Evolutionary conservation across 202 grass and related monocot species (phyloP), one percentile per base, ranked within the genome.

Genomic region (Cymbopogon flexuosus): DNA sequence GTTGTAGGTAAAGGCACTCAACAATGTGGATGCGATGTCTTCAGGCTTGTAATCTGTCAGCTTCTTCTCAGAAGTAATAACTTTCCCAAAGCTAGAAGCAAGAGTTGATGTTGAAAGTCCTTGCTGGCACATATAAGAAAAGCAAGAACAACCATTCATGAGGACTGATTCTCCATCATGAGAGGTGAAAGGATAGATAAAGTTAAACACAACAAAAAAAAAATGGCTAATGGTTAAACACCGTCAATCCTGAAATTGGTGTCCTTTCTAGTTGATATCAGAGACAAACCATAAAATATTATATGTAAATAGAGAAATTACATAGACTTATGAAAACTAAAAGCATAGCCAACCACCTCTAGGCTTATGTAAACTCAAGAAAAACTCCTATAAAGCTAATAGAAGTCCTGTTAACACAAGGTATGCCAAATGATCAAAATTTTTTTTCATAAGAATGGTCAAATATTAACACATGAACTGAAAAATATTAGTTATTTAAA

Each of bases 21-120:
- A 88, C 71, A 98, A 88, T 79, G 95, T 88, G 41, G 95, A 76
- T 5, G 95, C 95, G 80, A 98, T 80, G 80, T 98, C 95, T 82
- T 98, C 95, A 75, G 81, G 62, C 51, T 73, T 93, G 79, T 94
- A 98, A 90, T 98, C 95, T 65, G 88, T 59, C 52, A 98, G 83
- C 5, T 77, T 88, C 72, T 88, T 93, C 80, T 89, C 88, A 52
- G 95, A 98, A 76, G 88, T 89, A 66, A 94, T 98, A 84, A 94
- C 95, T 89, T 98, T 94, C 33, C 92, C 95, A 84, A 98, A 98
- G 86, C 92, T 98, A 70, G 95, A 94, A 78, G 95, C 95, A 80
- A 98, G 90, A 69, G 92, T 98, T 72, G 95, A 93, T 14, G 88
- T 89, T 68, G 95, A 98, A 81, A 98, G 92, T 65, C 95, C 95